phyloP scores from a whole-genome alignment of 1,284 basidiomycete genomes.

The Ustilago trichophora region DNA sequence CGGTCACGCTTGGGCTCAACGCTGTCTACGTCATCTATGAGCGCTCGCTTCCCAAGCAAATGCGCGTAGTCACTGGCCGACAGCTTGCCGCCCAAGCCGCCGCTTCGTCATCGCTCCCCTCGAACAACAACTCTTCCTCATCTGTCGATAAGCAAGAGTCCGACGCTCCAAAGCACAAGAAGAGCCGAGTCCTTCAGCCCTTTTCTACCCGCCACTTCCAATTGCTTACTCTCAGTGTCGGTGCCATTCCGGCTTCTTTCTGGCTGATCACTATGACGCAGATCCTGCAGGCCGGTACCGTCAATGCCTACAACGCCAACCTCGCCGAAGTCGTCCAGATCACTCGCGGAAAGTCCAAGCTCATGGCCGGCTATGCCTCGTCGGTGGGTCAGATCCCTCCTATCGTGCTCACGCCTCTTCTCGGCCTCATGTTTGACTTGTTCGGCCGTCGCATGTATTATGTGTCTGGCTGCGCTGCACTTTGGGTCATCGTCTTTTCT shows the following conservation, averaged over 20 bases:
- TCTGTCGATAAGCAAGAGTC: conserved; percentile 7
- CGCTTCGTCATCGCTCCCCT: neutral
- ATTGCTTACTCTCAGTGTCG: conserved; percentile 15
- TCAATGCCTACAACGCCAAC: conserved; percentile 67
- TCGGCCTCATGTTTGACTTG: conserved; percentile 59
- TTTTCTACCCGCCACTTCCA: conserved; percentile 10
- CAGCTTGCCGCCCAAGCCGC: conserved; percentile 19
- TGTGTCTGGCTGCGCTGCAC: conserved; percentile 58
- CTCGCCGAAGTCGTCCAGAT: conserved; percentile 68
- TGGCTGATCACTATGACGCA: conserved; percentile 60
- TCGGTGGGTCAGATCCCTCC: conserved; percentile 68
- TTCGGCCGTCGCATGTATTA: conserved; percentile 53
- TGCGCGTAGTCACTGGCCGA: conserved; percentile 57
- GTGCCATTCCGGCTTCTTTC: conserved; percentile 55
- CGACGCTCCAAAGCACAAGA: neutral
- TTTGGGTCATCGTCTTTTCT: conserved; percentile 68
- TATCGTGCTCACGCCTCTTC: conserved; percentile 68
- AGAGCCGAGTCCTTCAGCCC: conserved; percentile 3
- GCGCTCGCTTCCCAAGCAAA: conserved; percentile 60
- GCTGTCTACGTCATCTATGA: conserved; percentile 66
- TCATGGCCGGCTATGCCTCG: conserved; percentile 68
- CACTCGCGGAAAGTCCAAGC: conserved; percentile 67
- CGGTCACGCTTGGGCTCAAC: conserved; percentile 55
- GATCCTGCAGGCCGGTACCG: conserved; percentile 66
- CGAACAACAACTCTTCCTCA: conserved; percentile 1